Conservation (phyloP, 768 basidiomycete species). For the Lactarius indigo region DNA sequence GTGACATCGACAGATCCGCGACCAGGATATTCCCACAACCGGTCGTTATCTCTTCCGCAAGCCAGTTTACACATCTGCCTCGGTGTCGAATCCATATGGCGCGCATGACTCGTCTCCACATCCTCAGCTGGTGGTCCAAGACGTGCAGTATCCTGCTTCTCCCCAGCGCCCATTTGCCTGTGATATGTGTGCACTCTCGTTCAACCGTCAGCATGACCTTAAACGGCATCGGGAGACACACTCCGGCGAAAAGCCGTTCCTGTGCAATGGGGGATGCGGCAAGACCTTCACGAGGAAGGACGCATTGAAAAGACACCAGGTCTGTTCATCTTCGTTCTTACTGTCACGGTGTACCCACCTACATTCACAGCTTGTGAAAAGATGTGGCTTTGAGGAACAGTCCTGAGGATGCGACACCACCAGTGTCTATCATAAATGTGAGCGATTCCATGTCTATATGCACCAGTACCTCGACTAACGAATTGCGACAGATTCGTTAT, state of each 20-base stretch:
- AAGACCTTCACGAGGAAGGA: constrained; percentile 88
- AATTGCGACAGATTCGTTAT: constrained; percentile 3
- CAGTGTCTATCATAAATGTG: constrained; percentile 15
- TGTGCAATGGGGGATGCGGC: constrained; percentile 80
- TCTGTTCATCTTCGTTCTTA: constrained; percentile 30
- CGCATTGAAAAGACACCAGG: constrained; percentile 84
- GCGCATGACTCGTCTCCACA: constrained; percentile 21
- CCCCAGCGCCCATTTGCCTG: constrained; percentile 40
- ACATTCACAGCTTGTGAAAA: constrained; percentile 61
- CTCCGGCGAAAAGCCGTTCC: constrained; percentile 79
- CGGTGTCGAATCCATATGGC: constrained; percentile 14
- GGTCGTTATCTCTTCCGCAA: constrained; percentile 22
- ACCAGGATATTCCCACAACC: constrained; percentile 16
- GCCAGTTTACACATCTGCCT: not conserved
- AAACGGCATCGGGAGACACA: constrained; percentile 84
- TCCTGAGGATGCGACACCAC: constrained; percentile 22
- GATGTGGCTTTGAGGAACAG: constrained; percentile 68
- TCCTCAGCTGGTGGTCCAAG: constrained; percentile 25
- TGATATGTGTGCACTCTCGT: constrained; percentile 69
- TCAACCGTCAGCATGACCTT: constrained; percentile 82
- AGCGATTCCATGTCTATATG: not conserved
- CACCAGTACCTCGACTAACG: constrained; percentile 9
- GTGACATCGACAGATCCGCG: constrained; percentile 12
- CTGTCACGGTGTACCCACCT: constrained; percentile 1
- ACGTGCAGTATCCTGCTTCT: constrained; percentile 37